Evolutionary conservation across 2,329 filamentous ascomycete species (phyloP).

Genomic region (Stylonectria norvegica): DNA sequence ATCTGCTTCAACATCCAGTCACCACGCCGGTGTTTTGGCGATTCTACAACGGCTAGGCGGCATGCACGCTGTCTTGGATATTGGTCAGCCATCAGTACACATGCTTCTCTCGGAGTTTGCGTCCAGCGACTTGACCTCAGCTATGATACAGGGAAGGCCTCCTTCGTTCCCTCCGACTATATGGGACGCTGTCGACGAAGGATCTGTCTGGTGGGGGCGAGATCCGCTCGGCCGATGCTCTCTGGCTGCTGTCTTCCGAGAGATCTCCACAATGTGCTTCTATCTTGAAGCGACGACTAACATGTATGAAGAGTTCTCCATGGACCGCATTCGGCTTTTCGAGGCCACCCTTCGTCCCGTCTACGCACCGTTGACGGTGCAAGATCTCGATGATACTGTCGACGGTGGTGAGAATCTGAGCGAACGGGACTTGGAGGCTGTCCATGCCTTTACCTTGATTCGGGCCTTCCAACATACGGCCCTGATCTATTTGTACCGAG

Average conservation of each 20-base stretch:
- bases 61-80: conserved; percentile 21
- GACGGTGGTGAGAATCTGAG: background rate
- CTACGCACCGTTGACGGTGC: conserved; percentile 26
- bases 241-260: conserved; percentile 32
- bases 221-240: conserved; percentile 35
- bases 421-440: conserved; percentile 27
- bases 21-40: conserved; percentile 35
- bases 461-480: conserved; percentile 40
- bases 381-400: conserved; percentile 15
- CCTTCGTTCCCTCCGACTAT: conserved; percentile 36
- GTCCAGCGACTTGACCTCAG: conserved; percentile 41
- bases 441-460: conserved; percentile 35
- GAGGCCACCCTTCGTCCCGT: conserved; percentile 25
- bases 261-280: conserved; percentile 29
- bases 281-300: conserved; percentile 22
- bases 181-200: conserved; percentile 39
- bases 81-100: conserved; percentile 29
- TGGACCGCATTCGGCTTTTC: conserved; percentile 27
- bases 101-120: conserved; percentile 43
- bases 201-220: conserved; percentile 41
- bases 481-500: conserved; percentile 42
- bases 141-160: conserved; percentile 36
- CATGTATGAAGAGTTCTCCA: conserved; percentile 24
- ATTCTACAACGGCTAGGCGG: conserved; percentile 34
- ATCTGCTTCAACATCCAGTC: conserved; percentile 33